Evolutionary conservation across 2,329 filamentous ascomycete species (phyloP).

Genomic region (Fusarium continuum): DNA sequence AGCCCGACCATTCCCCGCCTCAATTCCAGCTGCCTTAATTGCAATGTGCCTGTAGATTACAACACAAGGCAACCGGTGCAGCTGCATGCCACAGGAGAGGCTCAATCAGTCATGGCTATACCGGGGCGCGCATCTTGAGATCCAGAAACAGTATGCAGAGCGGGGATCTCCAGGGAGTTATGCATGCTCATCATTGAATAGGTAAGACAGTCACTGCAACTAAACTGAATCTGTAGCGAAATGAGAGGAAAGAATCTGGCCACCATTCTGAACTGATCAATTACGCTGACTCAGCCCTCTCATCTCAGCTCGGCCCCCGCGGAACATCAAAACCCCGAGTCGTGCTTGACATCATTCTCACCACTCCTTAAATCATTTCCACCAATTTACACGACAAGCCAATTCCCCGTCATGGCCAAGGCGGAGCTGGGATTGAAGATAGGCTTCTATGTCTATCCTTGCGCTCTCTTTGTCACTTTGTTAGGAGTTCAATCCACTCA

Average conservation of each 20-base stretch:
- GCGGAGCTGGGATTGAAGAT: slow-evolving; percentile 49
- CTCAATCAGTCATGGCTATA: no score
- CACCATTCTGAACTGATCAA: slow-evolving; percentile 8
- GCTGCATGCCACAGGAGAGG: background rate
- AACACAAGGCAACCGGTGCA: accelerated
- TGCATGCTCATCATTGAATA: no score
- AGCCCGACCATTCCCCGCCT: slow-evolving; percentile 4
- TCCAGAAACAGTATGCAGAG: slow-evolving; percentile 9
- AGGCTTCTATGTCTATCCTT: slow-evolving; percentile 55
- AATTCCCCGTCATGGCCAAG: slow-evolving; percentile 44
- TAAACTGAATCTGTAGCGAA: background rate
- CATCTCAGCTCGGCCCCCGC: background rate
- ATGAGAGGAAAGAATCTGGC: background rate
- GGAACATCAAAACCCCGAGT: slow-evolving; percentile 21
- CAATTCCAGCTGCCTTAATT: background rate
- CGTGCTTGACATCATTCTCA: slow-evolving; percentile 16
- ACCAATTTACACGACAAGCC: background rate
- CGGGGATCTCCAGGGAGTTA: background rate
- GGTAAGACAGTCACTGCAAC: no score
- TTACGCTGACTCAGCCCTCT: slow-evolving; percentile 10
- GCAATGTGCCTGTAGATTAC: accelerated
- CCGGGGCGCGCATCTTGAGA: background rate
- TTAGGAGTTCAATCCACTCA: slow-evolving; percentile 50
- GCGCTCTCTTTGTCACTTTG: slow-evolving; percentile 50
- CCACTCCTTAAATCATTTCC: background rate